Conservation (phyloP, 2,329 filamentous ascomycete species). For the Triangularia setosa region DNA sequence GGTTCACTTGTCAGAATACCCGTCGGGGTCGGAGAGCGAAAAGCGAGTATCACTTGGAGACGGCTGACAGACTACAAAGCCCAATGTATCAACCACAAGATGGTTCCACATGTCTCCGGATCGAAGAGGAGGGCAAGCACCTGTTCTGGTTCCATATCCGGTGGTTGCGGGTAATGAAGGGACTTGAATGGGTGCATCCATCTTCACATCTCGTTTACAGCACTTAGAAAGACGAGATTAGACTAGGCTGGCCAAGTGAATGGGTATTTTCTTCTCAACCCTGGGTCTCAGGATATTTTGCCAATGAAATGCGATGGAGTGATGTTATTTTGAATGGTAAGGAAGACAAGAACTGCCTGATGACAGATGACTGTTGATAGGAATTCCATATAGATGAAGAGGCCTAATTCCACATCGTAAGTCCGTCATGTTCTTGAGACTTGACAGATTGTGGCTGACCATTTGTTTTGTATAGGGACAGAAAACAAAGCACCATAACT, state of each 20-base stretch:
- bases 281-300: not conserved
- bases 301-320: not conserved
- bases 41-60: not conserved
- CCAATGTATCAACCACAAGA: not conserved
- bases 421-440: no score
- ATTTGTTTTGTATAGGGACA: no score
- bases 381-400: not conserved
- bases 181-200: not conserved
- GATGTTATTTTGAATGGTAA: not conserved
- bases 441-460: no score
- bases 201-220: slow-evolving; percentile 7
- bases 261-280: not conserved
- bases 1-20: not conserved
- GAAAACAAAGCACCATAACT: no score
- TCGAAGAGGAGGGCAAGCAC: not conserved
- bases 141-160: not conserved
- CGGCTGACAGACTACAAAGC: not conserved
- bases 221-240: slow-evolving; percentile 5
- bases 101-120: not conserved
- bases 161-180: not conserved
- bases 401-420: no score
- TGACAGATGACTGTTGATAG: not conserved
- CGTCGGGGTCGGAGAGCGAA: not conserved
- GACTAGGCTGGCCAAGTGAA: slow-evolving; percentile 2
- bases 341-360: not conserved